These are phyloP conservation scores for Apiospora rasikravindrae DNA, from an alignment of 2,329 filamentous ascomycete genomes.

Conservation along the genomic window DNA sequence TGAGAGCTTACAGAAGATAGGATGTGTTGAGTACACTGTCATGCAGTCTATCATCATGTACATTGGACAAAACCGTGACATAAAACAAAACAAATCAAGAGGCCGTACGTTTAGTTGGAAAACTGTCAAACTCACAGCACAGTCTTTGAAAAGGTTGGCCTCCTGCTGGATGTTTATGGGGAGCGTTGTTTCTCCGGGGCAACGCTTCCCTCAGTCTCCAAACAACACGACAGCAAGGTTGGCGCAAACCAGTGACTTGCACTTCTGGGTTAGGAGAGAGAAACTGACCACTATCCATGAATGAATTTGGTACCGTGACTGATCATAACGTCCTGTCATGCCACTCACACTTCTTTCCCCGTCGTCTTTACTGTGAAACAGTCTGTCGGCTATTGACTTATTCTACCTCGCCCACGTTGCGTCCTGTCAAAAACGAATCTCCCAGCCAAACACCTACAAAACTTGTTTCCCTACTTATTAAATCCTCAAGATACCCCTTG, in stretches of 20 bases:
- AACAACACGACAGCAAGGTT: background rate
- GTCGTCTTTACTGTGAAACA: background rate
- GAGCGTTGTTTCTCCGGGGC: background rate
- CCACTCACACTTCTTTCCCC: background rate
- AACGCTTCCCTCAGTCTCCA: background rate
- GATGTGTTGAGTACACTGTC: background rate
- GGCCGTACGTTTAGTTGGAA: background rate
- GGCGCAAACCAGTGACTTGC: background rate
- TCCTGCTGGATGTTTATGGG: background rate
- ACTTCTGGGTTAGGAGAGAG: background rate
- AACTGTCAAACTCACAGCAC: background rate
- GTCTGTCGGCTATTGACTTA: background rate
- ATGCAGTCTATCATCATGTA: background rate
- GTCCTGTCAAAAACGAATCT: background rate
- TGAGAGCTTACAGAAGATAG: background rate
- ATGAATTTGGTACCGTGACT: background rate
- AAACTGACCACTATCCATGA: background rate
- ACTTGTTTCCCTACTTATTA: background rate
- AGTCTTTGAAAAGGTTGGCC: background rate
- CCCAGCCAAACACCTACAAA: background rate
- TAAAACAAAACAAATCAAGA: background rate
- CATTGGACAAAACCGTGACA: background rate
- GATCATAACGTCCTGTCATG: background rate
- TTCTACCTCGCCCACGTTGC: background rate
- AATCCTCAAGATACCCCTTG: background rate